Evolutionary conservation across 192 early-diverging fungal species (phyloP), one percentile per base, ranked within the genome.

Genomic region (Coemansia sp.): DNA sequence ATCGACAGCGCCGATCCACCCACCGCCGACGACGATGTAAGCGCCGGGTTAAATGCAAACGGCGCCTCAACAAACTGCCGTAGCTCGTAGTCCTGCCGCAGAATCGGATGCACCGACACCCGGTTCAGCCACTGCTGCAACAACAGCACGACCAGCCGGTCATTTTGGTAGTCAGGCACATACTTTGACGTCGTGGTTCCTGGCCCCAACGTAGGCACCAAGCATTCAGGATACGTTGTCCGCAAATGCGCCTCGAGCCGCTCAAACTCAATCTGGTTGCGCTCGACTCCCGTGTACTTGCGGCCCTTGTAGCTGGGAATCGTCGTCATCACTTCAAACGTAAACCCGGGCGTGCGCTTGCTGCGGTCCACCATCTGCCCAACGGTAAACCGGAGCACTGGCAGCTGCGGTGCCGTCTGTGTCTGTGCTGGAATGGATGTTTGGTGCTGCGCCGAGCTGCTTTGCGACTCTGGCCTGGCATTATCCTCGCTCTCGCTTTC

Each of bases 51-150:
- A 61, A 78, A 78, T 3, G 71, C 74, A 81, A 84, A 84, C 23
- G 78, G 77, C 54, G 82, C 71, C 57, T 84, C 82, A 7, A 84
- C 77, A 72, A 84, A 84, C 70, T 80, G 75, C 7, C 82, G 72
- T 59, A 84, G 66, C 74, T 84, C 82, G 39, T 84, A 84, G 72
- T 84, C 82, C 59, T 75, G 77, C 35, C 68, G 68, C 41, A 84
- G 35, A 35, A 84, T 72, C 29, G 74, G 75, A 25, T 84, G 82
- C 35, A 37, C 59, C n/a, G 75, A 51, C 11, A 84, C 71, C 1
- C 82, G 69, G 27, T 53, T 59, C 61, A 84, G 55, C 73, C 78
- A 84, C 67, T 75, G 70, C 60, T 84, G 82, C 43, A 84, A n/a
- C 35, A 77, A 50, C 61, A 61, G 54, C 35, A 72, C 68, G 12